phyloP scores from a whole-genome alignment of 2,329 filamentous ascomycete species.

The Colletotrichum chlorophyti region DNA sequence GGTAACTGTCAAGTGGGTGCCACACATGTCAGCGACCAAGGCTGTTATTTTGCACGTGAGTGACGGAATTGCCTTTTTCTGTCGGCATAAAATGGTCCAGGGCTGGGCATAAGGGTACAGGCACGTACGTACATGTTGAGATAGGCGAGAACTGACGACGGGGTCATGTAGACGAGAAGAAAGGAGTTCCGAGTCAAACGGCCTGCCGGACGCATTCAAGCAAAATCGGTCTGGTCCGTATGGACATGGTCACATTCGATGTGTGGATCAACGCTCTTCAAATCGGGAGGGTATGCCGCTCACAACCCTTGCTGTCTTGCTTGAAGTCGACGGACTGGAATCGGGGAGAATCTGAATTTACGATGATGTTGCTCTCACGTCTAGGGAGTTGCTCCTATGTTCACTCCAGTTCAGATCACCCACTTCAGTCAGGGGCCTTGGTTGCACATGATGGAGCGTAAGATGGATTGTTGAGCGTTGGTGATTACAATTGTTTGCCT shows the following conservation, averaged over 20 bases:
- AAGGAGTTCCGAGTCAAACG: slow-evolving; percentile 21
- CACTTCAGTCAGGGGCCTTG: too few relatives aligned
- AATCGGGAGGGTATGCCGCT: slow-evolving; percentile 3
- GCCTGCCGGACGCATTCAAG: slow-evolving; percentile 4
- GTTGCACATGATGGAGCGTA: background rate
- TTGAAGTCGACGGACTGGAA: too few relatives aligned
- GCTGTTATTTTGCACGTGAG: slow-evolving; percentile 13
- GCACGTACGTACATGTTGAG: too few relatives aligned
- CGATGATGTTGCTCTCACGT: background rate
- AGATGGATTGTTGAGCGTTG: slow-evolving; percentile 2
- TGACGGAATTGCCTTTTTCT: background rate
- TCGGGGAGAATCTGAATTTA: background rate
- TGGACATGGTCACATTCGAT: slow-evolving; percentile 1
- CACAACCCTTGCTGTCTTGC: too few relatives aligned
- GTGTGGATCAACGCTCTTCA: slow-evolving; percentile 6
- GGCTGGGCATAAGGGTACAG: too few relatives aligned
- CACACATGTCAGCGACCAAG: slow-evolving; percentile 10
- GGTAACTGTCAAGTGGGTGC: too few relatives aligned
- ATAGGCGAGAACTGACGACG: background rate
- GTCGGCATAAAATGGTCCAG: background rate
- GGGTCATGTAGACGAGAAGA: background rate
- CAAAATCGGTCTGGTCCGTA: background rate
- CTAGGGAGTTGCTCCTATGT: too few relatives aligned
- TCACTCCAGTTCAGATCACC: too few relatives aligned
- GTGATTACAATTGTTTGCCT: background rate